Base-by-base conservation (phyloP, 2,329 filamentous ascomycete species). In the Trichoderma cornu-damae region DNA sequence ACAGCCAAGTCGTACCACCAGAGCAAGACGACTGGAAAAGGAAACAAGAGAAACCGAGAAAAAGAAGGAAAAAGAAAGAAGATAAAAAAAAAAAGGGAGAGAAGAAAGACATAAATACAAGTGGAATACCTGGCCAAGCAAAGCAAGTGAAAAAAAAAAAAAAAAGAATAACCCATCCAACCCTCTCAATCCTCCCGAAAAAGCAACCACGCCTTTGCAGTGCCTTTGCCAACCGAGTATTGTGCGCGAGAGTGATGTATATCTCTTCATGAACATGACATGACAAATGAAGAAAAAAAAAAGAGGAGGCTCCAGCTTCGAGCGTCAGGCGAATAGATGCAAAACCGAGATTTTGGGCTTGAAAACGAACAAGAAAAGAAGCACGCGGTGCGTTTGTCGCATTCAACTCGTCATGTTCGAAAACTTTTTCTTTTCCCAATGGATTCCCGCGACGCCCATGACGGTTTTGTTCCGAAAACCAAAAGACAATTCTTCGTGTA, bases 261-360 rank as follows among this genome's bases (percentile, higher is more conserved):
- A 48, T 56, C 53, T 40, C 53, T 49, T 56, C 43, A 56, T 48
- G 43, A 37, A 35, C 53, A 42, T 56, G 44, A 56, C 43, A 56
- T 44, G 51, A 54, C 50, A 54, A 48, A 56, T 48, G 30, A 40
- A 52, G 22, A 28, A 50, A 32, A 32, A 14, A 1, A 14, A 42
- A 34, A 53, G 30, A 20, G 8, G 18, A 42, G 28, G 18, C 43
- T 30, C 2, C 32, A 40, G 44, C 53, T 49, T 48, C 32, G 37
- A 56, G 43, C 43, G 30, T 18, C 22, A 38, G 7, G 38, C 28
- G 32, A 35, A 37, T 16, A 26, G 9, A n/a, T 12, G 14, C n/a
- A 6, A 38, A 14, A 24, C 24, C 34, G 24, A 35, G 26, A 43
- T n/a, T 18, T 32, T 3, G 26, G 12, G 43, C 43, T 11, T 30